Percentiles rank a stretch among this genome's conserved stretches.
phyloP scores from a whole-genome alignment of 345 rosid species.

The Linum usitatissimum region DNA sequence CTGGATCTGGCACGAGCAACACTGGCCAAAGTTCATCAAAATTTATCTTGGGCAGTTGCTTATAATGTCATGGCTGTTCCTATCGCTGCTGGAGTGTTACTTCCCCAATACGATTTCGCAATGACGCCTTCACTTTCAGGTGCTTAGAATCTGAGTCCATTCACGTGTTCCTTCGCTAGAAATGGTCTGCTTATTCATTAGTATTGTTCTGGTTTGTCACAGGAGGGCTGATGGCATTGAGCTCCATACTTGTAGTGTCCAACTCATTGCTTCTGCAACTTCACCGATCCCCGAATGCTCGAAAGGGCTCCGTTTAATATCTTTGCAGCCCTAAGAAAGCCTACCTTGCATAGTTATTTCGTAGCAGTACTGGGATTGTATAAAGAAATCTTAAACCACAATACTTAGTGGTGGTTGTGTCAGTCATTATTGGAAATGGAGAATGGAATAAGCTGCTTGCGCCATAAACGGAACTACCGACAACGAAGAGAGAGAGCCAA shows the following conservation, averaged over 20 bases:
- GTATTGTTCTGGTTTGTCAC: slow-evolving; percentile 10
- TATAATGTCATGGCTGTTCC: slow-evolving; percentile 78
- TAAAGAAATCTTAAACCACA: too few relatives aligned
- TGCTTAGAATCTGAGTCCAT: slow-evolving; percentile 11
- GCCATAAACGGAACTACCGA: too few relatives aligned
- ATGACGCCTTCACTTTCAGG: slow-evolving; percentile 96
- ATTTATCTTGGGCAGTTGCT: slow-evolving; percentile 78
- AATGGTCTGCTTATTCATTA: too few relatives aligned
- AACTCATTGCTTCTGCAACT: slow-evolving; percentile 75
- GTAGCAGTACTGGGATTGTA: too few relatives aligned
- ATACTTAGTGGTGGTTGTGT: too few relatives aligned
- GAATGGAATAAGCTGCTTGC: too few relatives aligned
- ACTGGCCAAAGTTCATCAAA: slow-evolving; percentile 84
- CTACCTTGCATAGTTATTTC: too few relatives aligned
- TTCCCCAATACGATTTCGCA: slow-evolving; percentile 73
- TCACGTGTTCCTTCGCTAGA: too few relatives aligned
- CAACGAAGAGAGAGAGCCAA: too few relatives aligned
- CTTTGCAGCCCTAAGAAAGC: background rate
- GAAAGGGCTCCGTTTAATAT: slow-evolving; percentile 5
- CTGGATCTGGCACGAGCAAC: slow-evolving; percentile 79
- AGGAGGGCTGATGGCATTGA: slow-evolving; percentile 93
- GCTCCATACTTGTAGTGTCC: slow-evolving; percentile 79
- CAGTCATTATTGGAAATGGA: too few relatives aligned
- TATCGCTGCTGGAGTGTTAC: slow-evolving; percentile 78
- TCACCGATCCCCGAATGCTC: slow-evolving; percentile 28